Evolutionary conservation across 768 basidiomycete species (phyloP).

Genomic region (Pleurotus djamor): DNA sequence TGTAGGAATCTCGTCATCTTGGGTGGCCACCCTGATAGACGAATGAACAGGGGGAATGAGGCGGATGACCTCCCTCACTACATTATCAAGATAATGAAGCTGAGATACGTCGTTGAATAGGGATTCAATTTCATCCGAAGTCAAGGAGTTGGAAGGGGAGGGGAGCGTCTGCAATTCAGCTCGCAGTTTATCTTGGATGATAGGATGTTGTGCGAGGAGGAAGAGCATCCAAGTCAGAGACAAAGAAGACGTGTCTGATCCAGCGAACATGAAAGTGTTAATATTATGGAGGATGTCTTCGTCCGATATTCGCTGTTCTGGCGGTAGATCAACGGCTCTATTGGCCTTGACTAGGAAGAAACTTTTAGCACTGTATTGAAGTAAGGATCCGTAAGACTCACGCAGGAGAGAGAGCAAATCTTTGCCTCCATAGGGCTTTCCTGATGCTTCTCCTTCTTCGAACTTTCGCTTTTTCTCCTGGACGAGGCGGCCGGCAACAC

Average conservation of each 20-base stretch:
- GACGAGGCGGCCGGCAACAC: constrained; percentile 73
- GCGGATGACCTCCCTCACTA: constrained; percentile 74
- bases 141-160: constrained; percentile 38
- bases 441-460: constrained; percentile 51
- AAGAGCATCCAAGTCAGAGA: constrained; percentile 84
- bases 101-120: constrained; percentile 53
- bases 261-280: constrained; percentile 89
- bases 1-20: constrained; percentile 77
- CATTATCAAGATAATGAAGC: constrained; percentile 74
- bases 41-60: constrained; percentile 81
- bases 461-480: constrained; percentile 79
- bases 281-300: constrained; percentile 84
- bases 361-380: constrained; percentile 5
- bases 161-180: constrained; percentile 56
- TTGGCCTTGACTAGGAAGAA: constrained; percentile 74
- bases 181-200: constrained; percentile 69
- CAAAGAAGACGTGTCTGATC: constrained; percentile 85
- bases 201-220: constrained; percentile 65
- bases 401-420: constrained; percentile 79
- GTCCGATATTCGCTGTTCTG: constrained; percentile 78
- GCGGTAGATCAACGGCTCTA: constrained; percentile 62
- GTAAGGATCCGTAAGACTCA: constrained; percentile 32
- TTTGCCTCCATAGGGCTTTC: constrained; percentile 53
- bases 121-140: constrained; percentile 64
- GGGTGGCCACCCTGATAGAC: constrained; percentile 73